A percentile compares a stretch with the other conserved stretches of the same genome.
Evolutionary conservation across 2,329 filamentous ascomycete genomes (phyloP).

Genomic region (Drechslerella dactyloides): DNA sequence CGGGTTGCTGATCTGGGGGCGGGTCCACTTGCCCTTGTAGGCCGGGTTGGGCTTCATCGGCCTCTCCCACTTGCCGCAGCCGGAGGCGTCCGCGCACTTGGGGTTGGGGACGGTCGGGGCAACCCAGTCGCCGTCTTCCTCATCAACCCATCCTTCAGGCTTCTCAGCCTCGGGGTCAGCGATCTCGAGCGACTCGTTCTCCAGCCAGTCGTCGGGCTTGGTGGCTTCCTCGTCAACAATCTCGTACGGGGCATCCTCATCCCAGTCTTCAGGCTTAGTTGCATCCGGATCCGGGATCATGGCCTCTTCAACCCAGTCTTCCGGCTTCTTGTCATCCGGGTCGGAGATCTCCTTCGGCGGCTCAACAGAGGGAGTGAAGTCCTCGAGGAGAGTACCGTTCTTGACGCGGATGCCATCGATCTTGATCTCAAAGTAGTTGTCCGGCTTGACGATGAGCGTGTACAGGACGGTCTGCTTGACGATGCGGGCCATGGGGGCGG

Average conservation of each 20-base stretch:
- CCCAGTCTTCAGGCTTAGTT: slow-evolving; percentile 97
- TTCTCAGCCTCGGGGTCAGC: slow-evolving; percentile 94
- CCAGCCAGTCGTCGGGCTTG: slow-evolving; percentile 95
- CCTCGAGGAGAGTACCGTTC: slow-evolving; percentile 88
- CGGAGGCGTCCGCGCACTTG: slow-evolving; percentile 90
- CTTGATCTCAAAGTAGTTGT: slow-evolving; percentile 92
- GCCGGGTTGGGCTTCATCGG: slow-evolving; percentile 92
- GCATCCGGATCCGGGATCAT: slow-evolving; percentile 91
- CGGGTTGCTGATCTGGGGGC: slow-evolving; percentile 93
- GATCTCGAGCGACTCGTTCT: slow-evolving; percentile 79
- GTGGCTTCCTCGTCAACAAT: slow-evolving; percentile 91
- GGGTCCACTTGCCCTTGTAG: slow-evolving; percentile 99
- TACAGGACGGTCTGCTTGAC: slow-evolving; percentile 93
- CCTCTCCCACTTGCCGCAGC: slow-evolving; percentile 90
- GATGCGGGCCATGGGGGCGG: slow-evolving; percentile 82
- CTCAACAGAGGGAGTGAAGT: slow-evolving; percentile 93
- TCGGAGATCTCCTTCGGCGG: slow-evolving; percentile 94
- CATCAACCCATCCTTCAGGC: slow-evolving; percentile 99
- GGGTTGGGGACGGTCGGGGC: slow-evolving; percentile 90
- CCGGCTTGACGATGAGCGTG: slow-evolving; percentile 92
- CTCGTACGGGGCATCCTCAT: slow-evolving; percentile 96
- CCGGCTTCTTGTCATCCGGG: slow-evolving; percentile 88
- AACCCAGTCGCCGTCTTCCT: slow-evolving; percentile 98
- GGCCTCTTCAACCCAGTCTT: slow-evolving; percentile 92
- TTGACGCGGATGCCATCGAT: slow-evolving; percentile 89